Evolutionary conservation across 352 stramenopile genomes (phyloP), one percentile per base, ranked within the genome.

Genomic region (Hyaloperonospora brassicae): DNA sequence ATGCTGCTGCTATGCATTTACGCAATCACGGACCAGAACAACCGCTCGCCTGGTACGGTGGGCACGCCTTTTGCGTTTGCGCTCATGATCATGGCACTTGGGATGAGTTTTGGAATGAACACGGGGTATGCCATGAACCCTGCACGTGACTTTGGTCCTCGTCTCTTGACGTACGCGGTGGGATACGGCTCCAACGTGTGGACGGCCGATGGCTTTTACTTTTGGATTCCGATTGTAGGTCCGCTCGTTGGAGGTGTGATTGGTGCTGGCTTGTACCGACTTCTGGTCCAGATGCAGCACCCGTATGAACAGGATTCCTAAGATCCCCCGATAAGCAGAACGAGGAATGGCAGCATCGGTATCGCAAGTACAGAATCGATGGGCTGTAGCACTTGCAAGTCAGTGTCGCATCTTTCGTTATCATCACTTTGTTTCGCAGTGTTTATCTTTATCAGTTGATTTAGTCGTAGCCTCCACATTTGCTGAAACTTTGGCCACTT

Each of bases 101-200:
- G 61, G 11, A 73, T 76, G 61, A 38, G 55, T 12, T 71, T 76
- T 30, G 64, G 68, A 1, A 50, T 73, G 10, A 52, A 66, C 43
- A 73, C 68, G 1, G 68, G 68, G 13, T 73, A 72, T 47, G 68
- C 68, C 5, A 41, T 76, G 14, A 76, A 76, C 52, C 68, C 68
- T 0, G 68, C 68, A 10, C 68, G 68, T 47, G 68, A 76, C 54
- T 76, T 76, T 39, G 68, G 68, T 39, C 68, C 68, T 59, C 64
- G 68, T 35, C 52, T 77, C 21, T 77, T 77, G 10, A 77, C 68
- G 1, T 66, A 64, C 25, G 63, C 74, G 22, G 68, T 65, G 50
- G 68, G 68, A 14, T 77, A 62, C 62, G 68, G 68, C 54, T 67
- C 58, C 44, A 68, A 74, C 10, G 62, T 74, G 39, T 77, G 67